A percentile compares a stretch with the other conserved stretches of the same genome.
Evolutionary conservation across 495 filamentous ascomycete species (phyloP).

Genomic region (Aspergillus avenaceus): DNA sequence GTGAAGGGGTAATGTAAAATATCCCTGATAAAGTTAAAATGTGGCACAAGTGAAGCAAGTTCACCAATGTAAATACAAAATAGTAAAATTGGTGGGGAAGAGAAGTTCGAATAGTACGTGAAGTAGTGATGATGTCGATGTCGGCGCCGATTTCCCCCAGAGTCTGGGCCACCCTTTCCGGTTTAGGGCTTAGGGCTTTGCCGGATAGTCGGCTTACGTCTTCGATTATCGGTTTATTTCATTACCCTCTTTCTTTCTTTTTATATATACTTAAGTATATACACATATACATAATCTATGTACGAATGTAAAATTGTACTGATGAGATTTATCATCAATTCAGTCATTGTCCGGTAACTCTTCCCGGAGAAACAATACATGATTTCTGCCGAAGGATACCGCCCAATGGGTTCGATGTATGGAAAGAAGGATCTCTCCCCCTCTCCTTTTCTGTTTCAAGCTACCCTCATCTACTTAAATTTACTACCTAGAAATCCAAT

Average conservation of each 20-base stretch:
- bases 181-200: slow-evolving; percentile 22
- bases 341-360: neutral
- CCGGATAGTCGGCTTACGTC: neutral
- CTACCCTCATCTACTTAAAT: too few relatives aligned
- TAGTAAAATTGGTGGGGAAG: neutral
- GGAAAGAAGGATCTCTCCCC: neutral
- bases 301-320: neutral
- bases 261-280: too few relatives aligned
- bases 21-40: neutral
- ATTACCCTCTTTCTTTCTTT: too few relatives aligned
- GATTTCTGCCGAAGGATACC: neutral
- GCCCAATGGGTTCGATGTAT: neutral
- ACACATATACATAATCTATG: too few relatives aligned
- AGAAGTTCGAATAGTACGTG: too few relatives aligned
- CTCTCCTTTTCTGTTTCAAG: too few relatives aligned
- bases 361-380: neutral
- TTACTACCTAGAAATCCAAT: too few relatives aligned
- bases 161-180: slow-evolving; percentile 17
- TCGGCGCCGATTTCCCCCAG: slow-evolving; percentile 16
- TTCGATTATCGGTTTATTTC: neutral
- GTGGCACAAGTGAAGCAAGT: neutral
- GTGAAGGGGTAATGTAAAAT: neutral
- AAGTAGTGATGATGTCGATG: slow-evolving; percentile 19
- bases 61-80: neutral
- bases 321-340: neutral